Base-by-base conservation (phyloP, 2,329 filamentous ascomycete genomes). In the Eutypella sp. region DNA sequence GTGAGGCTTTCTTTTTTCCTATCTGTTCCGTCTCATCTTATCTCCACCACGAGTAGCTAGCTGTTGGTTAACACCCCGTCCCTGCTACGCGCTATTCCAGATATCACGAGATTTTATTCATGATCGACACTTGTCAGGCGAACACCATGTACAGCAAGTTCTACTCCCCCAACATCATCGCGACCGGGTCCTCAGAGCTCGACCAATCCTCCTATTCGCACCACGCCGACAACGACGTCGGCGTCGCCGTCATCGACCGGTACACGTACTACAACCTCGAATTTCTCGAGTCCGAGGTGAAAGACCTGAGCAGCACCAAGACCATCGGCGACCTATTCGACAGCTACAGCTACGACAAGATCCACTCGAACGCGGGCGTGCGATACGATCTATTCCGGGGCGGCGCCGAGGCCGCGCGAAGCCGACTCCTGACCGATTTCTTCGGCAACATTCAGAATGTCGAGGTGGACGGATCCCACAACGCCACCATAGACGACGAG, bases 111-210 rank as follows among this genome's bases (percentile, higher is more conserved):
- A 84, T 99, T 57, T 81, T 99, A 47, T 99, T 99, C 75, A 99
- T 99, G 93, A 99, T 99, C 69, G 93, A 99, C 67, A 99, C 93
- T 0, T 99, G 93, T 72, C 93, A 99, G 71, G 93, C 93, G 45
- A 99, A 99, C 67, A 99, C 93, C 25, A 96, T 99, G 90, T 99
- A 96, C 72, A 92, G 85, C 64, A 92, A 96, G 59, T 89, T 99
- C 62, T 99, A 99, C 74, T 95, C 90, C 5, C 92, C 92, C 40
- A 97, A 97, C 62, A 96, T 99, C 59, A 90, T 99, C 60, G 93
- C 93, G 0, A 99, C 95, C 0, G 93, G 93, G n/a, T 95, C 89
- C 25, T 95, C 88, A 3, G 90, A 93, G 65, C 85, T 97, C 50
- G 92, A 97, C 63, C 89, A 99, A 67, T 96, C 89, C 5, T 95